These are phyloP conservation scores for Tripidium arundinaceum DNA, from an alignment of 202 grass and related monocot genomes.

Conservation along the genomic window DNA sequence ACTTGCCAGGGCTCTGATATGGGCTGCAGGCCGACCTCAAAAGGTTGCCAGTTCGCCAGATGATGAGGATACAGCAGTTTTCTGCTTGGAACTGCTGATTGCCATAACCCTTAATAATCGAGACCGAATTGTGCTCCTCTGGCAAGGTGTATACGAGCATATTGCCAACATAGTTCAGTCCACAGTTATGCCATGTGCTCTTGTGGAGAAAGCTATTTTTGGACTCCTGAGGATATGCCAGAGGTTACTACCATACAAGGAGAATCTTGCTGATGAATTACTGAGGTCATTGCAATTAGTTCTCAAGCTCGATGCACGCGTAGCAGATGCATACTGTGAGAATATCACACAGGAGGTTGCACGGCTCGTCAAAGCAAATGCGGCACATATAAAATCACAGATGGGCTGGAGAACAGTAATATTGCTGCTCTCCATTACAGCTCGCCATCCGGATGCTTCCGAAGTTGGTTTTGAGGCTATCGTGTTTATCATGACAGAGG, in stretches of 20 bases:
- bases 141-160: slow-evolving; percentile 99
- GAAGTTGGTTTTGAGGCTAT: slow-evolving; percentile 86
- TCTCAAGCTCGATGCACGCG: slow-evolving; percentile 88
- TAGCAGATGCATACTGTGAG: slow-evolving; percentile 97
- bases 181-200: slow-evolving; percentile 89
- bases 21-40: slow-evolving; percentile 94
- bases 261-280: slow-evolving; percentile 94
- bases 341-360: slow-evolving; percentile 92
- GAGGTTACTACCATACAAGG: slow-evolving; percentile 92
- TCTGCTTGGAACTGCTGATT: slow-evolving; percentile 97
- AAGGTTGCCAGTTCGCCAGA: slow-evolving; percentile 85
- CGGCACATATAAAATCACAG: slow-evolving; percentile 79
- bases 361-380: slow-evolving; percentile 84
- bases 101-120: slow-evolving; percentile 95
- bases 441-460: slow-evolving; percentile 89
- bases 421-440: slow-evolving; percentile 89
- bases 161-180: slow-evolving; percentile 96
- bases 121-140: slow-evolving; percentile 90
- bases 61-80: slow-evolving; percentile 97
- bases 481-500: slow-evolving; percentile 86
- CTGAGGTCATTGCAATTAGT: slow-evolving; percentile 89
- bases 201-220: slow-evolving; percentile 97
- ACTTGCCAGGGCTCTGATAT: slow-evolving; percentile 89
- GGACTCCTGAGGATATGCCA: slow-evolving; percentile 96
- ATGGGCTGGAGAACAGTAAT: slow-evolving; percentile 94